phyloP scores from a whole-genome alignment of 2,329 filamentous ascomycete genomes.

The Colletotrichum incanum region DNA sequence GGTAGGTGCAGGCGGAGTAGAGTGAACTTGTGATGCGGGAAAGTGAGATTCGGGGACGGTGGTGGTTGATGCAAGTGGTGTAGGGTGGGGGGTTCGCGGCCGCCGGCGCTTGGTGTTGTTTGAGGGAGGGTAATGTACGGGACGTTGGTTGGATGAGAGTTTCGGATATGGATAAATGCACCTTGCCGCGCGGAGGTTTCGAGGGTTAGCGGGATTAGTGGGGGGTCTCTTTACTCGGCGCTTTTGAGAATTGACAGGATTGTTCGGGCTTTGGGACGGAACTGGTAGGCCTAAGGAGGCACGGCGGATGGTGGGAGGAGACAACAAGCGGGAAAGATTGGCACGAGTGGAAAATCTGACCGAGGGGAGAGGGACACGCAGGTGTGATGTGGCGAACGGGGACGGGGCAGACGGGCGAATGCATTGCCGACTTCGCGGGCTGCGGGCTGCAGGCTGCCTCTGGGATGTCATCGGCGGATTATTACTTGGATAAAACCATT shows the following conservation, averaged over 20 bases:
- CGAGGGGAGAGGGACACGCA: neutral
- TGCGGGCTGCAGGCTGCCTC: neutral
- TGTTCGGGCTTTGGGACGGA: neutral
- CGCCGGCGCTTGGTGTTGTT: neutral
- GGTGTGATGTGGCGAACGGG: slow-evolving; percentile 13
- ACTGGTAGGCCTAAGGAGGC: neutral
- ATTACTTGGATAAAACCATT: neutral
- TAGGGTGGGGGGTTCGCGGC: neutral
- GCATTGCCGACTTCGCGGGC: slow-evolving; percentile 7
- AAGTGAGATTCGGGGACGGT: neutral
- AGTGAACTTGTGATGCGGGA: neutral
- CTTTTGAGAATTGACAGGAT: too few relatives aligned
- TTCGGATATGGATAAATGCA: neutral
- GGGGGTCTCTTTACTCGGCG: neutral
- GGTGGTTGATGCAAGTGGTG: neutral
- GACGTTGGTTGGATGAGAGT: slow-evolving; percentile 18
- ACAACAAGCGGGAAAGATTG: neutral
- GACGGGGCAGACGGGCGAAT: neutral
- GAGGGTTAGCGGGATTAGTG: neutral
- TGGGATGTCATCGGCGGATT: neutral
- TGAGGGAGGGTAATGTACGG: neutral
- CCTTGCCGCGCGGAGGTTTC: slow-evolving; percentile 8
- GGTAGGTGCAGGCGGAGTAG: slow-evolving; percentile 10
- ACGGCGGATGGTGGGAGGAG: neutral
- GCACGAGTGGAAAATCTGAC: neutral